Base-by-base conservation (phyloP, 352 stramenopile genomes). In the Pythium utonaiense region DNA sequence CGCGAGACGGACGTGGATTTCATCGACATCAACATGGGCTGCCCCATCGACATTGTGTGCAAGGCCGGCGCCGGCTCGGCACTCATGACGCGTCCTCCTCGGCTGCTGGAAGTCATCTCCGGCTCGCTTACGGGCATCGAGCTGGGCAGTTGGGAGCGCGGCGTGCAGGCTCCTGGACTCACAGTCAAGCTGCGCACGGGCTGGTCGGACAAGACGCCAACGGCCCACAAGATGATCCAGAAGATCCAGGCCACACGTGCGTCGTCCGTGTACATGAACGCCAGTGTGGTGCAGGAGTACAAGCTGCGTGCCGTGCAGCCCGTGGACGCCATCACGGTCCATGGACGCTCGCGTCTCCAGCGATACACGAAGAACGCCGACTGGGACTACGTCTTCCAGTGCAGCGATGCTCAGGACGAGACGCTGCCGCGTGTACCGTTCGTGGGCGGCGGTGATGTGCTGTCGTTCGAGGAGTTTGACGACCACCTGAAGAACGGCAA, bases 11-110 rank as follows among this genome's bases (percentile, higher is more conserved):
- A 96, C 28, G 77, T 98, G 22, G 96, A 99, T 78, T 99, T 99
- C 82, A 85, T 99, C 30, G 98, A 99, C 78, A 91, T 99, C 67
- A 99, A 99, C 83, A 93, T 99, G 73, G 97, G 97, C 45, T 99
- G 98, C 75, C 98, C 98, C 13, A 98, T 99, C 59, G 98, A 99
- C 72, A 72, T 99, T 30, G 85, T 96, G 60, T 94, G 83, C 53
- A 75, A 81, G 50, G 63, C 83, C 40, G 91, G 91, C 21, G 89
- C 92, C 21, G 98, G 98, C 19, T 88, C 95, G 7, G 81, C 91
- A 38, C 77, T 99, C 31, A 98, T 99, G 97, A 93, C 87, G 27
- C 79, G 91, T 17, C 83, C 93, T 9, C 89, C 89, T 24, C 91
- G 93, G 19, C 63, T 99, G 6, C 71, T 91, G 34, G 85, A 91